phyloP scores from a whole-genome alignment of 2,329 filamentous ascomycete genomes.

The Gnomoniopsis smithogilvyi region DNA sequence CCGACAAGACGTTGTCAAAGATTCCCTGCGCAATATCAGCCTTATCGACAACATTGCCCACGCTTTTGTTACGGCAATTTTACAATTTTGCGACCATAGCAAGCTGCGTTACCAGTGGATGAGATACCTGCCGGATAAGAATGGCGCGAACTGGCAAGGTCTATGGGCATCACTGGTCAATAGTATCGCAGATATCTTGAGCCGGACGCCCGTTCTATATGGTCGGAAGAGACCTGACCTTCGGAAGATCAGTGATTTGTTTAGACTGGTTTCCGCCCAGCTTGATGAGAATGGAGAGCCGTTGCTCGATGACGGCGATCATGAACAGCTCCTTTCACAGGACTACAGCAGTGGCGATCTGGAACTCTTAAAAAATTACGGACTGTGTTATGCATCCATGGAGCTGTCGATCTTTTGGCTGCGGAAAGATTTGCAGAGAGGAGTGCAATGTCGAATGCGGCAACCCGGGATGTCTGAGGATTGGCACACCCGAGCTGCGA shows the following conservation, averaged over 20 bases:
- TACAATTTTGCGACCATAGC: slow-evolving; percentile 34
- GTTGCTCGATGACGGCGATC: slow-evolving; percentile 22
- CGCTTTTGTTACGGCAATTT: slow-evolving; percentile 36
- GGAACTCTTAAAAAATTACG: not conserved
- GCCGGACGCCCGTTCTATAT: slow-evolving; percentile 12
- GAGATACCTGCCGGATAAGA: slow-evolving; percentile 37
- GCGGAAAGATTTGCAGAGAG: slow-evolving; percentile 2
- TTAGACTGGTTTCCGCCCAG: not conserved
- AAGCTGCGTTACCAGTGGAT: slow-evolving; percentile 41
- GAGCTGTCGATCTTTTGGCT: slow-evolving; percentile 1
- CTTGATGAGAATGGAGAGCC: slow-evolving; percentile 21
- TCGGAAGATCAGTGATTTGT: slow-evolving; percentile 5
- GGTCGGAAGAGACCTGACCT: slow-evolving; percentile 2
- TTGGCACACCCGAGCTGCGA: slow-evolving; percentile 22
- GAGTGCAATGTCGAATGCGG: slow-evolving; percentile 14
- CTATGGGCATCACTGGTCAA: slow-evolving; percentile 27
- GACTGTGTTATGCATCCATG: not conserved
- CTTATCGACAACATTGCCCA: slow-evolving; percentile 34
- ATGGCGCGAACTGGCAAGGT: slow-evolving; percentile 22
- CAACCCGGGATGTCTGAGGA: slow-evolving; percentile 6
- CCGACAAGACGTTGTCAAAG: slow-evolving; percentile 36
- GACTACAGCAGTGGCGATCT: slow-evolving; percentile 9
- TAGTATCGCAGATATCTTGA: slow-evolving; percentile 22
- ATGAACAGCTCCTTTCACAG: slow-evolving; percentile 16
- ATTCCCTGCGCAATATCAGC: slow-evolving; percentile 36